Evolutionary conservation across 768 basidiomycete species (phyloP).

Genomic region (Agaricus blazei): DNA sequence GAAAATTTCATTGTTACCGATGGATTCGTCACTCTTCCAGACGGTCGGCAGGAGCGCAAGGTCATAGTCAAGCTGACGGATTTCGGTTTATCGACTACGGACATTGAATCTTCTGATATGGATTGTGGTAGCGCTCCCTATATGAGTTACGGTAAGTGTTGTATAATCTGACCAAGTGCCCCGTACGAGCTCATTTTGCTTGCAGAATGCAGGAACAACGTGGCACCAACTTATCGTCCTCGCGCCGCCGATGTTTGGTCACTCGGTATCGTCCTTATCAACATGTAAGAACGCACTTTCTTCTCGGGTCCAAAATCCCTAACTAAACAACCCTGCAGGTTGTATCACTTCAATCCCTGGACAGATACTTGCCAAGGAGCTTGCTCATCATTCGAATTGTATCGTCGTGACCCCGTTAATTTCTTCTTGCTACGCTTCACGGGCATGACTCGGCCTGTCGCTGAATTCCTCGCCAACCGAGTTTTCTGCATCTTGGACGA

Average conservation of each 20-base stretch:
- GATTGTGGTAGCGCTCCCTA: constrained; percentile 98
- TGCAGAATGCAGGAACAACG: constrained; percentile 95
- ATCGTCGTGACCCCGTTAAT: constrained; percentile 68
- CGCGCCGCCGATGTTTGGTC: constrained; percentile 99
- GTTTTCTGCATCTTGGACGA: constrained; percentile 80
- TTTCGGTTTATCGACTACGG: constrained; percentile 92
- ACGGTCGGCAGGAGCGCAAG: constrained; percentile 67
- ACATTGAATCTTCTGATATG: constrained; percentile 88
- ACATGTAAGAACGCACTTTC: constrained; percentile 60
- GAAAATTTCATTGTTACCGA: constrained; percentile 98
- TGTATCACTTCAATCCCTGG: constrained; percentile 99
- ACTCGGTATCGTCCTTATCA: constrained; percentile 96
- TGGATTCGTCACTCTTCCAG: constrained; percentile 50
- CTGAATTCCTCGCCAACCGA: constrained; percentile 76
- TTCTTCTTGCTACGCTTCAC: constrained; percentile 91
- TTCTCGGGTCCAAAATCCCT: constrained; percentile 1
- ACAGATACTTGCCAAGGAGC: constrained; percentile 84
- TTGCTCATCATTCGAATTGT: constrained; percentile 78
- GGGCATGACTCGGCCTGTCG: constrained; percentile 83
- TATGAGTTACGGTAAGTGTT: constrained; percentile 87
- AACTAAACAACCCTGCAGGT: constrained; percentile 38
- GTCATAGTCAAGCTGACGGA: constrained; percentile 96
- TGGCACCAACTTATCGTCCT: constrained; percentile 90
- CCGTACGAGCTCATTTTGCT: constrained; percentile 12
- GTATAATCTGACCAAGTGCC: constrained; percentile 1